A percentile compares a stretch with the other conserved stretches of the same genome.
Evolutionary conservation across 805 yeast genomes (phyloP).

Genomic region (Millerozyma acaciae): DNA sequence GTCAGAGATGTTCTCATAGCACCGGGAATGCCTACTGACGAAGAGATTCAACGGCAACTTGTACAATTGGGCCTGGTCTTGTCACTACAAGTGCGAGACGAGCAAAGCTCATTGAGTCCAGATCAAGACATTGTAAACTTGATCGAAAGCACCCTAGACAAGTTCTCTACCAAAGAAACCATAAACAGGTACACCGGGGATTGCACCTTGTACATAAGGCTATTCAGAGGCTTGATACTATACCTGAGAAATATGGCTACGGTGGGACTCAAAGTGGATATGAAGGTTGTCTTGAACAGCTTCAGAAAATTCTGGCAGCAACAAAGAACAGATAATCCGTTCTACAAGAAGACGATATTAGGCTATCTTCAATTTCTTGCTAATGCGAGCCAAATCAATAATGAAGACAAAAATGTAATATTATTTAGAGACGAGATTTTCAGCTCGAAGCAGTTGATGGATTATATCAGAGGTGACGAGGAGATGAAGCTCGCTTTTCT

Average conservation of each 20-base stretch:
- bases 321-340: slow-evolving; percentile 7
- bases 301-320: slow-evolving; percentile 6
- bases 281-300: slow-evolving; percentile 6
- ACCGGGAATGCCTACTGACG: too few species aligned
- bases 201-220: slow-evolving; percentile 21
- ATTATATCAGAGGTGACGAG: slow-evolving; percentile 5
- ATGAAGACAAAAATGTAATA: slow-evolving; percentile 13
- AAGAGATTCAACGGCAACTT: too few species aligned
- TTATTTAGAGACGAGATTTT: slow-evolving; percentile 3
- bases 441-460: slow-evolving; percentile 3
- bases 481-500: slow-evolving; percentile 8
- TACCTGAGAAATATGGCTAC: slow-evolving; percentile 46
- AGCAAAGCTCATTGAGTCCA: too few species aligned
- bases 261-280: slow-evolving; percentile 9
- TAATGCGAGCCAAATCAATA: slow-evolving; percentile 25
- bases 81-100: too few species aligned
- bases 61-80: too few species aligned
- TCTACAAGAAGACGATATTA: slow-evolving; percentile 11
- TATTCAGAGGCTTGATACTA: slow-evolving; percentile 46
- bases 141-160: too few species aligned
- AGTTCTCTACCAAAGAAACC: too few species aligned
- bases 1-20: too few species aligned
- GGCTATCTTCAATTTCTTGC: slow-evolving; percentile 23
- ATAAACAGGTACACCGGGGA: too few species aligned
- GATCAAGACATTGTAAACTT: too few species aligned